Base-by-base conservation (phyloP, 495 filamentous ascomycete species). In the Amphirosellinia nigrospora region DNA sequence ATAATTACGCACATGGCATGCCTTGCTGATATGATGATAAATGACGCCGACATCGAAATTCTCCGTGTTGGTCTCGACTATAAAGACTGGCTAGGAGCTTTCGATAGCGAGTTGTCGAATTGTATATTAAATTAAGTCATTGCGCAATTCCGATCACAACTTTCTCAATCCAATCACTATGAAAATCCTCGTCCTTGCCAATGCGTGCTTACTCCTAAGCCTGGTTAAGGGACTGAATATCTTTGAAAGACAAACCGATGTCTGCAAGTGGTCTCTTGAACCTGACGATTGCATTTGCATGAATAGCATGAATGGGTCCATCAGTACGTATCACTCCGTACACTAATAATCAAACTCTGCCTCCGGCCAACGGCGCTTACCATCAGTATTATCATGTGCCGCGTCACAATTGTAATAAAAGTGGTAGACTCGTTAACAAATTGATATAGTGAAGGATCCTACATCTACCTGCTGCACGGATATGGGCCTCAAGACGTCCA, bases 221-320 rank as follows among this genome's bases (percentile, higher is more conserved):
- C 16, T 59, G 23, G 52, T 2, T 8, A 21, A 3, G 6, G 65
- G 13, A 10, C 65, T 68, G 2, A 68, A 68, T 19, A 48, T 68
- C 15, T 68, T 68, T 26, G 65, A 68, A 28, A 59, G 65, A 28
- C 65, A 68, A 30, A 68, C 38, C 16, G 65, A 68, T 59, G 65
- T 68, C 38, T 68, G 65, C 55, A 68, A 48, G 38, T 68, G 65
- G 65, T 58, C 65, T n/a, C 65, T 68, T 48, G 36, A 26, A n/a
- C 65, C 65, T 16, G 65, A 68, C 30, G 65, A 68, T 16, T 68
- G 65, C 32, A 68, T 68, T 13, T 68, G 65, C 26, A 68, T 68
- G 65, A 68, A 68, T 10, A 68, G 65, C 38, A 36, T 59, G 55
- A 68, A 59, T 48, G 65, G 65, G 5, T 32, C 65, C 1, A 68